These are phyloP conservation scores for Singerocomus inundabilis DNA, from an alignment of 1,284 basidiomycete species.

Conservation along the genomic window DNA sequence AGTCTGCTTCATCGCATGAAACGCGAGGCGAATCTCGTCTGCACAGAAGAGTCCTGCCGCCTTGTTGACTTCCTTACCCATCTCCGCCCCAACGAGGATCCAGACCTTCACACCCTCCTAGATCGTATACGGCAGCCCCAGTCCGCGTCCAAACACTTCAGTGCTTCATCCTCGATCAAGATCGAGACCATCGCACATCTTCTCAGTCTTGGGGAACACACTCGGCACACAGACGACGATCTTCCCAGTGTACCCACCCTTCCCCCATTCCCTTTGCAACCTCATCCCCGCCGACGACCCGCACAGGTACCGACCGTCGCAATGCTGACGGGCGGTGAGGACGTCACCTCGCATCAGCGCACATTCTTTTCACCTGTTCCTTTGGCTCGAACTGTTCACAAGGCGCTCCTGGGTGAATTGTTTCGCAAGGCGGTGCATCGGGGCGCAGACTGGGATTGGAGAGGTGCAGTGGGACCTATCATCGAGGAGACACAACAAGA, in stretches of 20 bases:
- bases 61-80: constrained; percentile 26
- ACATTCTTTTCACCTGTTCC: constrained; percentile 20
- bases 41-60: constrained; percentile 5
- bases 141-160: background rate
- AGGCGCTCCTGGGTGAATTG: constrained; percentile 21
- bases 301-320: constrained; percentile 16
- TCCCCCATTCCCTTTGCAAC: background rate
- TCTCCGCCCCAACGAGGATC: constrained; percentile 24
- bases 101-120: constrained; percentile 10
- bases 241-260: constrained; percentile 1
- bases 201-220: constrained; percentile 16
- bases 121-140: constrained; percentile 17
- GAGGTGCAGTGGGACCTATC: constrained; percentile 11
- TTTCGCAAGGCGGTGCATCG: constrained; percentile 24
- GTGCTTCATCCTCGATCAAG: constrained; percentile 10
- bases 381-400: constrained; percentile 25
- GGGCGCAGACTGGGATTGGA: constrained; percentile 25
- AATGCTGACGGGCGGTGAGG: constrained; percentile 22
- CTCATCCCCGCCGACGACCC: background rate
- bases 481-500: constrained; percentile 16
- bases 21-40: constrained; percentile 11
- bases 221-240: constrained; percentile 3
- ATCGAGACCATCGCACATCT: constrained; percentile 21
- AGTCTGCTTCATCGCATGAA: constrained; percentile 30
- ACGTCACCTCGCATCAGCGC: background rate